Evolutionary conservation across 108 stramenopile species (phyloP), one percentile per base, ranked within the genome.

Genomic region (Cyclotella distinguenda): DNA sequence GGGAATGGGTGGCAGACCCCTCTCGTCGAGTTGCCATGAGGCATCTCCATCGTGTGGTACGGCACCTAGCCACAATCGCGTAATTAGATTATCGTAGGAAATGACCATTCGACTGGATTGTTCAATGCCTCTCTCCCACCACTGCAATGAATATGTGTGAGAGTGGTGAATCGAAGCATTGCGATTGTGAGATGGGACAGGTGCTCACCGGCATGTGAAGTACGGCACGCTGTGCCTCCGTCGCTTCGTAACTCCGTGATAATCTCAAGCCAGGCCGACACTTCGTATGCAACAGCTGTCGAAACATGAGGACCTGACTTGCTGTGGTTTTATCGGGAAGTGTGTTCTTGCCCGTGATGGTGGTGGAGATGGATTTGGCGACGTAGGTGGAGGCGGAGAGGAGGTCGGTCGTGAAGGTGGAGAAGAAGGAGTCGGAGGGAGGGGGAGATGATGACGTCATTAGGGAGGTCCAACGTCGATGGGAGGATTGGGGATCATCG

Each of bases 311-410:
- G 4, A 93, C 88, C 59, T 93, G 91, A 26, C 81, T 83, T 9
- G 91, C 91, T n/a, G 89, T 89, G 6, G 84, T 86, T 64, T 87
- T 88, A 64, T 93, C 91, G 2, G 91, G 91, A 10, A 93, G 56
- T 0, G 88, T 85, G 47, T 86, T 87, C 28, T 77, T 82, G 1
- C 84, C 81, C 0, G 81, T 70, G 16, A 75, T 32, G 32, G 33
- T 68, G 33, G 46, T 52, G 16, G 74, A 62, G 26, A 66, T 23
- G 9, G 60, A 62, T 40, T 61, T 62, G 45, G 74, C 55, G 3
- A 71, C n/a, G n/a, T n/a, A n/a, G 61, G 49, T 26, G 12, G 25
- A 21, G 27, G 43, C 33, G n/a, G 35, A 18, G 26, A 22, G 23
- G 39, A 22, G 25, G 57, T 8, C 31, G 26, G 15, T 10, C 51